Base-by-base conservation (phyloP, 306 rosid species). In the Vachellia pachyceras region DNA sequence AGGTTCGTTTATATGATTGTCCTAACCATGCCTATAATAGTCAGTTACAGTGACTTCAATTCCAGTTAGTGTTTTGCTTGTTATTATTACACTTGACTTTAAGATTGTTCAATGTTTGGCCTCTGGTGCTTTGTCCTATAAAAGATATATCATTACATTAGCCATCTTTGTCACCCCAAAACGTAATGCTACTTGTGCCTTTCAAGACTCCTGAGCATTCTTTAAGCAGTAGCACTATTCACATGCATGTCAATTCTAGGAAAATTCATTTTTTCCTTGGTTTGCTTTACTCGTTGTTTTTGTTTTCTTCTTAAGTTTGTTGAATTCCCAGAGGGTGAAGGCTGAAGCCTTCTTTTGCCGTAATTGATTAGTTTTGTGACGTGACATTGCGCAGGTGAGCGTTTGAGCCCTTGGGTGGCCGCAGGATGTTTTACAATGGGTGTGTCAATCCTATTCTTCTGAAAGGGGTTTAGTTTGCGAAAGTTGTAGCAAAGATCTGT, bases 381-480 rank as follows among this genome's bases (percentile, higher is more conserved):
- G 14, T 69, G 72, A 54, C 77, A 47, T 33, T 61, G 36, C 17
- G 79, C 86, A 90, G 91, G 93, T 79, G 91, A 91, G 67, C 92
- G 94, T 49, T 89, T 91, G 80, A 87, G 93, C 80, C 93, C 91
- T 7, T 90, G 94, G 89, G 92, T 90, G 85, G 94, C 92, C 58
- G 46, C 47, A 3, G 86, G 92, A 75, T 88, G 92, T 84, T 82
- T 91, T 77, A 72, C 86, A 57, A 87, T 91, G 89, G 88, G 90
- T 12, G 87, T 89, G 61, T 86, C 90, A 23, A 82, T 84, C 60
- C 82, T 90, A 14, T 86, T 90, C 82, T 87, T 86, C 92, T 86
- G 83, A 66, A 77, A 42, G 0, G 55, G 20, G 18, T 44, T 44
- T 42, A 23, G 57, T 61, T 77, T 41, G 71, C 69, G 61, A 82